Evolutionary conservation across 106 monocot genomes (phyloP).

Genomic region (Chionographis japonica): DNA sequence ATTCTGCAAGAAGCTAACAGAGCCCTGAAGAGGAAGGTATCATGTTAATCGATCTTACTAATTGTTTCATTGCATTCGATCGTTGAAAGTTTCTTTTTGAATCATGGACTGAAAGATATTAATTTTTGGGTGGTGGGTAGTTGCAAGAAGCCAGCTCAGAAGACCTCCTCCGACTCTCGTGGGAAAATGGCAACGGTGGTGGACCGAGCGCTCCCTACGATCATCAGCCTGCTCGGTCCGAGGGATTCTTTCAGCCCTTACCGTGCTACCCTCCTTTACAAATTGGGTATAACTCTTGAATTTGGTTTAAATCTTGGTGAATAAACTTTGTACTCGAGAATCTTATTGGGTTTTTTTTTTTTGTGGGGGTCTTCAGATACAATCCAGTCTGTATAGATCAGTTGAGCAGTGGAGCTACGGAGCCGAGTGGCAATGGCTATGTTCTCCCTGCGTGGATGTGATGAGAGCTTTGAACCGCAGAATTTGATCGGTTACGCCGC

Average conservation of each 20-base stretch:
- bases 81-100: background rate
- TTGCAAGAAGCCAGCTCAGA: conserved; percentile 21
- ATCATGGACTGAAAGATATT: too few species aligned
- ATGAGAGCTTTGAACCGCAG: background rate
- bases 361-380: background rate
- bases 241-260: conserved; percentile 33
- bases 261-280: conserved; percentile 20
- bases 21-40: conserved; percentile 39
- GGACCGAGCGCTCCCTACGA: background rate
- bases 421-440: background rate
- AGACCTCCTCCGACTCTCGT: conserved; percentile 11
- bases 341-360: too few species aligned
- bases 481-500: too few species aligned
- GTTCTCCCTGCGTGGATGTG: background rate
- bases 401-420: background rate
- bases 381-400: conserved; percentile 1
- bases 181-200: conserved; percentile 11
- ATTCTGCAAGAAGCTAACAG: conserved; percentile 48
- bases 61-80: background rate
- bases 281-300: conserved; percentile 19
- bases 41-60: background rate
- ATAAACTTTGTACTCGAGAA: too few species aligned
- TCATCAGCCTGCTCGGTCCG: conserved; percentile 4
- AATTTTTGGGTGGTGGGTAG: background rate
- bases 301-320: background rate